These are phyloP conservation scores for Colletotrichum euphorbiae DNA, from an alignment of 2,329 filamentous ascomycete species.

Conservation along the genomic window DNA sequence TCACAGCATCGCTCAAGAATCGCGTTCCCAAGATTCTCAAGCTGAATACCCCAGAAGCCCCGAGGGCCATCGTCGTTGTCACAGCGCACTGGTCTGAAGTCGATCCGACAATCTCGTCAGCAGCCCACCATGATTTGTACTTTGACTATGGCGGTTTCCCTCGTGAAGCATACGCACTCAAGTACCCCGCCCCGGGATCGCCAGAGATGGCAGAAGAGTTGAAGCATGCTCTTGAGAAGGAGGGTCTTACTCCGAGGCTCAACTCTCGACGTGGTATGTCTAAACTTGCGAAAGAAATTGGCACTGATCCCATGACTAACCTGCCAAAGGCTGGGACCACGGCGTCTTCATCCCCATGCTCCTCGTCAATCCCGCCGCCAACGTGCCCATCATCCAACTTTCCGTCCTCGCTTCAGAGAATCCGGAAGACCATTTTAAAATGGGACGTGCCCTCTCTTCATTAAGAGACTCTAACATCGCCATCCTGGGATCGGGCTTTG, in stretches of 20 bases:
- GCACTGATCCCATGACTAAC: not conserved
- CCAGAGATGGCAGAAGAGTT: constrained; percentile 64
- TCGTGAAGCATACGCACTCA: constrained; percentile 63
- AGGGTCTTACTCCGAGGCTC: constrained; percentile 57
- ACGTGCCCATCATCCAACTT: constrained; percentile 67
- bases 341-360: constrained; percentile 70
- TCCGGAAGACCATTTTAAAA: constrained; percentile 59
- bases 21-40: constrained; percentile 67
- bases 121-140: constrained; percentile 57
- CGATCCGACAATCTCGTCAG: constrained; percentile 64
- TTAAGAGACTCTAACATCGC: constrained; percentile 67
- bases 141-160: constrained; percentile 73
- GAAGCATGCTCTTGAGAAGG: constrained; percentile 55
- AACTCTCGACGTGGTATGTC: constrained; percentile 50
- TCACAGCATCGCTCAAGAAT: constrained; percentile 63
- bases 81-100: constrained; percentile 68
- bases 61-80: constrained; percentile 65
- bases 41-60: constrained; percentile 62
- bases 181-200: constrained; percentile 67
- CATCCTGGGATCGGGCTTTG: constrained; percentile 70
- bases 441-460: constrained; percentile 63
- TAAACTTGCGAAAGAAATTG: not conserved
- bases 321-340: constrained; percentile 64
- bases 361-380: constrained; percentile 63
- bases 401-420: constrained; percentile 66